Evolutionary conservation across 2,329 filamentous ascomycete species (phyloP), one percentile per base, ranked within the genome.

Genomic region (Knufia petricola): DNA sequence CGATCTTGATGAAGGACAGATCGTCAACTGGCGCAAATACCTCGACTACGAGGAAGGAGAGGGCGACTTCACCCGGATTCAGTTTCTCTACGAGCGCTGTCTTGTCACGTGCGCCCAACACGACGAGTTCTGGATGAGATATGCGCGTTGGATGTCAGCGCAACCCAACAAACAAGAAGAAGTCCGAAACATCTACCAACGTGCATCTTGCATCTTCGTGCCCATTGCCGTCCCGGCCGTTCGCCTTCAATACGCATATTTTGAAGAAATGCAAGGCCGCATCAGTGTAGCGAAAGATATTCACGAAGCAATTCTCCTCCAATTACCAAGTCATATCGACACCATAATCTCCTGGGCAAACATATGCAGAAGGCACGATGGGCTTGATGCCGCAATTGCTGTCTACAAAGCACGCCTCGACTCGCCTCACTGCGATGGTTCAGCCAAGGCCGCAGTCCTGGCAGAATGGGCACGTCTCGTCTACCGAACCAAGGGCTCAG

Each of bases 111-210:
- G 87, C 60, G 90, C 92, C 13, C 84, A 94, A 57, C 95, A 98
- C 63, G 90, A 96, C 43, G 90, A 96, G 63, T 94, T 96, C 66
- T 98, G 92, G 92, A 81, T 94, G 60, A 84, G 92, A n/a, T 98
- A 95, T 66, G 87, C 85, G 13, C 77, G 90, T 34, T 98, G 92
- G 92, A 94, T 95, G 85, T 75, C 78, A 51, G 80, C 80, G 0
- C 86, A 94, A 62, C 69, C 79, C 1, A 81, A 75, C 57, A 95
- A 94, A 64, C 81, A 88, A 39, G 87, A 95, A 63, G 89, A 95
- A 62, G 83, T 90, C 4, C 84, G 92, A 50, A 89, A 87, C 65
- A 92, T 96, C 55, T 96, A 94, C 63, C 81, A 90, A 63, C 81
- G 88, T 49, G 92, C 90, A 8, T 82, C 85, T 56, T 88, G 80